phyloP scores from a whole-genome alignment of 2,329 filamentous ascomycete species.

The Trichophyton schoenleinii region DNA sequence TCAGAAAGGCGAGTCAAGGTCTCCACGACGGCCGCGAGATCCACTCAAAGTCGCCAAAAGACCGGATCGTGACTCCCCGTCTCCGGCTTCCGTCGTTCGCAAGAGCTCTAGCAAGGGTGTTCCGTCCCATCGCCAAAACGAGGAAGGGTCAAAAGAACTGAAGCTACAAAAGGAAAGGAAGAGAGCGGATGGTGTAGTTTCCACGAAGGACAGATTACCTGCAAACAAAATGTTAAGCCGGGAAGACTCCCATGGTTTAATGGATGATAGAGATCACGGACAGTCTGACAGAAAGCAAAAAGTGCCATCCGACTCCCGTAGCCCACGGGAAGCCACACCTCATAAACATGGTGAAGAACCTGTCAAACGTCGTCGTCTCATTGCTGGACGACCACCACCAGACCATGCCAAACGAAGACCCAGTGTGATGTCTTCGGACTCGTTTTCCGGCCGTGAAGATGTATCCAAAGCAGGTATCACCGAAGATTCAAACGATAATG shows the following conservation, averaged over 20 bases:
- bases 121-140: slow-evolving; percentile 18
- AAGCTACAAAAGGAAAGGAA: slow-evolving; percentile 14
- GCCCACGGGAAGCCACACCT: slow-evolving; percentile 22
- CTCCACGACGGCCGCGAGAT: slow-evolving; percentile 29
- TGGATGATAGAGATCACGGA: not conserved
- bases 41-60: slow-evolving; percentile 29
- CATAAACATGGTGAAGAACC: slow-evolving; percentile 24
- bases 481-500: slow-evolving; percentile 19
- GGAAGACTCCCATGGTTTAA: slow-evolving; percentile 20
- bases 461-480: slow-evolving; percentile 19
- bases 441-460: slow-evolving; percentile 29
- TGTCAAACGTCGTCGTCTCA: slow-evolving; percentile 28
- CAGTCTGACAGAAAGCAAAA: slow-evolving; percentile 18
- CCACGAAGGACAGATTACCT: slow-evolving; percentile 19
- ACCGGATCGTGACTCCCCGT: slow-evolving; percentile 25
- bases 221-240: slow-evolving; percentile 18
- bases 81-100: slow-evolving; percentile 23
- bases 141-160: slow-evolving; percentile 13
- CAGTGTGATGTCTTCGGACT: slow-evolving; percentile 31
- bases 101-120: slow-evolving; percentile 25
- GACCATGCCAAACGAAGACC: slow-evolving; percentile 22
- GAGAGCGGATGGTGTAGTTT: slow-evolving; percentile 16
- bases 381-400: slow-evolving; percentile 30
- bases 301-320: slow-evolving; percentile 13
- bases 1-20: slow-evolving; percentile 24